A percentile compares a stretch with the other conserved stretches of the same genome.
Evolutionary conservation across 768 basidiomycete genomes (phyloP).

Genomic region (Naganishia vishniacii): DNA sequence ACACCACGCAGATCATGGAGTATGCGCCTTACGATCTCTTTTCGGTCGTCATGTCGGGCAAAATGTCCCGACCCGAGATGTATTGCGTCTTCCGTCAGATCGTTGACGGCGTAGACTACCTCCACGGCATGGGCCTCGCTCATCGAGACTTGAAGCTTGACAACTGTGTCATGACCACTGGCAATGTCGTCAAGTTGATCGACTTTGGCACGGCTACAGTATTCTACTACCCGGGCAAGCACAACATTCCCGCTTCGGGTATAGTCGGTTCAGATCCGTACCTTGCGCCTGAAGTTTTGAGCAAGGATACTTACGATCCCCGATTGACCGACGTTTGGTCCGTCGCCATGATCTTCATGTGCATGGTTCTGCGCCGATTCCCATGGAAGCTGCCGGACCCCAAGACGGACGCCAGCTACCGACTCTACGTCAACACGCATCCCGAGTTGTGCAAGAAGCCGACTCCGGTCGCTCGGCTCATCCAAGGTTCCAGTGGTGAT

Average conservation of each 20-base stretch:
- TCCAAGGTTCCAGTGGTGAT: not conserved
- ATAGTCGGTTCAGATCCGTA: conserved; percentile 97
- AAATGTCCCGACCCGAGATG: conserved; percentile 96
- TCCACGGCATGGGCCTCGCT: conserved; percentile 93
- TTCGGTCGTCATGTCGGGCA: conserved; percentile 98
- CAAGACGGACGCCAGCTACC: conserved; percentile 85
- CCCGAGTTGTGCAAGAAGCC: conserved; percentile 67
- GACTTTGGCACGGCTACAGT: conserved; percentile 99
- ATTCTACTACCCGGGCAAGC: conserved; percentile 95
- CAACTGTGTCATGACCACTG: conserved; percentile 96
- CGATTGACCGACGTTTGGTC: conserved; percentile 98
- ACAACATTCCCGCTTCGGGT: conserved; percentile 69
- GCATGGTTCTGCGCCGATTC: conserved; percentile 94
- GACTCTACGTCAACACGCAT: conserved; percentile 85
- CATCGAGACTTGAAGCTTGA: conserved; percentile 99
- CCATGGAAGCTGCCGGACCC: conserved; percentile 98
- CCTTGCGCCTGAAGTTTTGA: conserved; percentile 91
- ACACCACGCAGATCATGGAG: conserved; percentile 78
- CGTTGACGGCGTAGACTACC: conserved; percentile 93
- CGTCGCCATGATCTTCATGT: conserved; percentile 96
- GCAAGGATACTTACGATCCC: conserved; percentile 77
- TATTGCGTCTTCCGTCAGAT: conserved; percentile 99
- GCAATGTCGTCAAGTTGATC: conserved; percentile 95
- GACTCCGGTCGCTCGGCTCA: conserved; percentile 19
- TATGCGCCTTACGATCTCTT: conserved; percentile 98